These are phyloP conservation scores for Blastocystis sp. DNA, from an alignment of 352 stramenopile species.

Conservation along the genomic window DNA sequence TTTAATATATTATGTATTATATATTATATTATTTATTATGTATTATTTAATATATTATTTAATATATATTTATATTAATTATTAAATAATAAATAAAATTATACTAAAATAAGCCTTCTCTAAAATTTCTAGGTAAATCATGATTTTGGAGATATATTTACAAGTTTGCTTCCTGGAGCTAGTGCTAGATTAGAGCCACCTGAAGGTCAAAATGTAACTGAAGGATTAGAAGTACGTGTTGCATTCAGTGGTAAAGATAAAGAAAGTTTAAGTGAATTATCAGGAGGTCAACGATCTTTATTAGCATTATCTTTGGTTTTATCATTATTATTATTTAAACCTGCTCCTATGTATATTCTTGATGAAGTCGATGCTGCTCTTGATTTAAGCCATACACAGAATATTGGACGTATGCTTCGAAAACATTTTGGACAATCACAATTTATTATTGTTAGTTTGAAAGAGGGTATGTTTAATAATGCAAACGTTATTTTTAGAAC, in stretches of 20 bases:
- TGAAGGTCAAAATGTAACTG: conserved; percentile 55
- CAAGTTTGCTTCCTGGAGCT: conserved; percentile 81
- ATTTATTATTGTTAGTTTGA: conserved; percentile 97
- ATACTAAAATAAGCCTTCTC: no score
- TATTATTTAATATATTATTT: no score
- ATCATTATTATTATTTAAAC: conserved; percentile 90
- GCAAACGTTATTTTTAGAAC: conserved; percentile 98
- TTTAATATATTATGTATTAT: no score
- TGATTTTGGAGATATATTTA: conserved; percentile 98
- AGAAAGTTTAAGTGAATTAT: conserved; percentile 90
- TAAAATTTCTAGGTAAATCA: conserved; percentile 95
- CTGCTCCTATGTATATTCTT: conserved; percentile 98
- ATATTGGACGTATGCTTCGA: conserved; percentile 98
- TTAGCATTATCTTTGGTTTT: conserved; percentile 93
- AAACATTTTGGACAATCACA: conserved; percentile 95
- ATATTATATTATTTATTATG: no score
- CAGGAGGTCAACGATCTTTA: conserved; percentile 90
- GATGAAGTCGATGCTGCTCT: conserved; percentile 97
- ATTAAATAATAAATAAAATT: no score
- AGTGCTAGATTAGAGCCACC: conserved; percentile 87
- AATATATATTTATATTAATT: no score
- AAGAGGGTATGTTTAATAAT: conserved; percentile 99
- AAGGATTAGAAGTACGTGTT: conserved; percentile 92
- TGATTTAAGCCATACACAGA: conserved; percentile 97
- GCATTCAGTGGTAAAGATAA: conserved; percentile 95